A percentile compares a stretch with the other conserved stretches of the same genome.
phyloP scores from a whole-genome alignment of 2,329 filamentous ascomycete species.

The Huntiella savannae region DNA sequence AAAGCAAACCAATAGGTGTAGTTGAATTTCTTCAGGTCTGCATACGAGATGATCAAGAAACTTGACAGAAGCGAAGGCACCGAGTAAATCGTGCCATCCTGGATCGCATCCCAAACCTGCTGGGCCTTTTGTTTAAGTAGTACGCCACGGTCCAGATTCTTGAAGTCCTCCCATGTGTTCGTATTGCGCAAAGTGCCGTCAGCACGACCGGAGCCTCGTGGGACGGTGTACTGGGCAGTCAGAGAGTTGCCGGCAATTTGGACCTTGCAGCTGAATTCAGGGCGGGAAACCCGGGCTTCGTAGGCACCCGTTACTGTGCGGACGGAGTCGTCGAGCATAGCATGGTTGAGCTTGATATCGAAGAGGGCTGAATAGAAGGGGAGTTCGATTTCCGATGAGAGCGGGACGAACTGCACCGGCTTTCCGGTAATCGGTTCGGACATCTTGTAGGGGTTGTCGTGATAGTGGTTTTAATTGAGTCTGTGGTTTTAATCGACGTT shows the following conservation, averaged over 20 bases:
- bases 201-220: constrained; percentile 55
- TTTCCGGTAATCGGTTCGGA: constrained; percentile 10
- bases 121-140: constrained; percentile 12
- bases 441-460: constrained; percentile 2
- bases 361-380: constrained; percentile 92
- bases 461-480: too few relatives aligned
- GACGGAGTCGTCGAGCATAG: constrained; percentile 87
- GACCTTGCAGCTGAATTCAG: constrained; percentile 67
- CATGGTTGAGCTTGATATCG: constrained; percentile 83
- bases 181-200: constrained; percentile 92
- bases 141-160: constrained; percentile 45
- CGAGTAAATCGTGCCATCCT: constrained; percentile 89
- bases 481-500: too few relatives aligned
- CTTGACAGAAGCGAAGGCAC: constrained; percentile 80
- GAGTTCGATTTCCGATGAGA: constrained; percentile 83
- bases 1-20: constrained; percentile 99
- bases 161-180: constrained; percentile 90
- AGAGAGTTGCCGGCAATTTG: constrained; percentile 78
- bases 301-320: constrained; percentile 76
- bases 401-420: constrained; percentile 57
- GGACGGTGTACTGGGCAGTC: constrained; percentile 37
- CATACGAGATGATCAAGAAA: constrained; percentile 78
- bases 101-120: constrained; percentile 92
- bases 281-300: constrained; percentile 57
- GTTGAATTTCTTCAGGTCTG: constrained; percentile 91